Evolutionary conservation across 2,329 filamentous ascomycete genomes (phyloP).

Genomic region (Chaetomium olivaceum): DNA sequence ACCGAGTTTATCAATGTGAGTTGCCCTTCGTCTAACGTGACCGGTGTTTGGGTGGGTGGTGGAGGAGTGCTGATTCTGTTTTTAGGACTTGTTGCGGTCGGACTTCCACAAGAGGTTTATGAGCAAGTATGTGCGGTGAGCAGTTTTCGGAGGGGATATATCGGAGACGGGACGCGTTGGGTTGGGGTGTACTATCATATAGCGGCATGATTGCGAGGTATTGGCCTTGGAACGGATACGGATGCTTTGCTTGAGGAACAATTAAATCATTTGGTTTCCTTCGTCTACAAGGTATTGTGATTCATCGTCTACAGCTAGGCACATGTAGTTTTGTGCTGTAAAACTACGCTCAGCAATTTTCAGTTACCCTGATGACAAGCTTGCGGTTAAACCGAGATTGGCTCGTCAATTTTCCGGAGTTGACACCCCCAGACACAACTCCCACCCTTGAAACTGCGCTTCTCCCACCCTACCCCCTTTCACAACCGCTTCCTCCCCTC

Average conservation of each 20-base stretch:
- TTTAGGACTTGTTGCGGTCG: slow-evolving; percentile 79
- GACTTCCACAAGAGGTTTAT: slow-evolving; percentile 99
- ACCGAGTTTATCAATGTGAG: slow-evolving; percentile 96
- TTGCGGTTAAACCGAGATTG: not conserved
- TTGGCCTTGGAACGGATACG: not conserved
- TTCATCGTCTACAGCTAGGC: not conserved
- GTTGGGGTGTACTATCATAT: not conserved
- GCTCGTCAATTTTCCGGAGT: not conserved
- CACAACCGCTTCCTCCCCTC: slow-evolving; percentile 20
- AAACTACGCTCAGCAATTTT: too few relatives aligned
- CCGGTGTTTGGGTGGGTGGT: not conserved
- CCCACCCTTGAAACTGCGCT: not conserved
- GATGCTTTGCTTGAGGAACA: not conserved
- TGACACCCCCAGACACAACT: not conserved
- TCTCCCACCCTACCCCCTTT: not conserved
- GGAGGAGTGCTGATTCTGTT: slow-evolving; percentile 31
- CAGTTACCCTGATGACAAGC: not conserved
- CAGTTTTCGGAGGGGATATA: slow-evolving; percentile 4
- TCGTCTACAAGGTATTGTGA: not conserved
- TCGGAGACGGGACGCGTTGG: not conserved
- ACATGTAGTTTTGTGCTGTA: too few relatives aligned
- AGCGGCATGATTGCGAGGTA: not conserved
- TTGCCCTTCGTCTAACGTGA: slow-evolving; percentile 27
- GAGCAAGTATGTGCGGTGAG: slow-evolving; percentile 63
- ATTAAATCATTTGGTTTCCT: not conserved